These are phyloP conservation scores for Smallanthus sonchifolius DNA, from an alignment of 129 eudicot genomes.

Conservation along the genomic window DNA sequence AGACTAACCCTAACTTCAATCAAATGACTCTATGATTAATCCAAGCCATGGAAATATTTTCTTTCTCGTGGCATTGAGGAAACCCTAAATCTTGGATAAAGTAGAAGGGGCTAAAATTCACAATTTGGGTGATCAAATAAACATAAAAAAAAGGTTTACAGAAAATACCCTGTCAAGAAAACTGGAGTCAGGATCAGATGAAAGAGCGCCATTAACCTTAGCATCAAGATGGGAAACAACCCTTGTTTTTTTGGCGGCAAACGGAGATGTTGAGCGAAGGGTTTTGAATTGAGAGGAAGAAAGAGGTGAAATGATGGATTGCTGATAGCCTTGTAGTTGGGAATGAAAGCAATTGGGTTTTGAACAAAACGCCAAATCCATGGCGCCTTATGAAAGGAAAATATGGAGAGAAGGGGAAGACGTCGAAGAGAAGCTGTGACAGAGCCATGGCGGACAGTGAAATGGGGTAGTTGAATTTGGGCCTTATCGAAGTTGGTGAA, in stretches of 20 bases:
- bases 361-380: slow-evolving; percentile 44
- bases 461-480: slow-evolving; percentile 2
- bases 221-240: slow-evolving; percentile 63
- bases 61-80: background rate
- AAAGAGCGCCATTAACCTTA: slow-evolving; percentile 71
- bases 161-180: slow-evolving; percentile 64
- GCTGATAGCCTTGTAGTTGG: slow-evolving; percentile 8
- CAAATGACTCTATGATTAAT: background rate
- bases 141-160: background rate
- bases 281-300: slow-evolving; percentile 20
- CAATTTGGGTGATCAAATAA: background rate
- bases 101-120: background rate
- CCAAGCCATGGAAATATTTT: background rate
- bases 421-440: slow-evolving; percentile 4
- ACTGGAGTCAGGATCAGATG: slow-evolving; percentile 70
- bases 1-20: background rate
- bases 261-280: slow-evolving; percentile 33
- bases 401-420: background rate
- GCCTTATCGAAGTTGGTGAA: slow-evolving; percentile 6
- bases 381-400: slow-evolving; percentile 14
- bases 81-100: background rate
- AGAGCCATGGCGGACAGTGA: background rate
- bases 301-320: slow-evolving; percentile 14
- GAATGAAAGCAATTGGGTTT: slow-evolving; percentile 31
- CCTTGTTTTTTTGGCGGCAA: slow-evolving; percentile 43